Evolutionary conservation across 1,139 yeast genomes (phyloP), one percentile per base, ranked within the genome.

Genomic region (Debaryomyces singareniensis): DNA sequence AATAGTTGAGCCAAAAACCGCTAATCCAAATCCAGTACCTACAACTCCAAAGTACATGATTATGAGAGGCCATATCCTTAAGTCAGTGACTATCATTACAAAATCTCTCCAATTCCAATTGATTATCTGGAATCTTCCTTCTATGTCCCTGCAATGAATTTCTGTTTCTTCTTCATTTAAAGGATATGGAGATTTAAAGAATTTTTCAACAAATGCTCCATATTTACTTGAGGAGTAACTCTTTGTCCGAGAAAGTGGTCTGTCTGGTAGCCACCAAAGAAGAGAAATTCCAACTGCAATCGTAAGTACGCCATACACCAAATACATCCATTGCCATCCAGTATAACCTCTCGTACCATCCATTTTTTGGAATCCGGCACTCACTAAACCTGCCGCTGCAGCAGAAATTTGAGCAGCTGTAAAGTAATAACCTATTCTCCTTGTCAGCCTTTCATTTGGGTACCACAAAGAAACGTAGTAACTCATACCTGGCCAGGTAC

Each of bases 401-500:
- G 95, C 91, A 24, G 91, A 78, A 12, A 86, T 57, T 55, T 86
- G 95, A 0, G 95, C 95, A 12, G 96, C 95, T 2, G 95, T 84
- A 54, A 80, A 86, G 53, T 86, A 86, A 58, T 82, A 85, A 2
- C 95, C 95, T 38, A 86, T 82, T 47, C 96, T 65, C 41, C 76
- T 70, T 3, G 94, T 83, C 41, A 78, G 73, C 35, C 93, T 66
- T 29, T 82, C 79, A 32, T 79, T 73, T 1, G 95, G 95, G 47
- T 86, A 86, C 93, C 95, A 86, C 43, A 84, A 62, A 1, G 89
- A 75, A 26, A 86, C 68, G 46, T 84, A 86, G 55, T 84, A 85
- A 15, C 89, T 78, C 78, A 86, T 66, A 7, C 95, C 96, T 1
- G 96, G 96, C 95, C 95, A 86, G 3, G 87, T 78, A 23, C 96